Conservation (phyloP, 2,329 filamentous ascomycete genomes). For the Exophiala oligosperma region DNA sequence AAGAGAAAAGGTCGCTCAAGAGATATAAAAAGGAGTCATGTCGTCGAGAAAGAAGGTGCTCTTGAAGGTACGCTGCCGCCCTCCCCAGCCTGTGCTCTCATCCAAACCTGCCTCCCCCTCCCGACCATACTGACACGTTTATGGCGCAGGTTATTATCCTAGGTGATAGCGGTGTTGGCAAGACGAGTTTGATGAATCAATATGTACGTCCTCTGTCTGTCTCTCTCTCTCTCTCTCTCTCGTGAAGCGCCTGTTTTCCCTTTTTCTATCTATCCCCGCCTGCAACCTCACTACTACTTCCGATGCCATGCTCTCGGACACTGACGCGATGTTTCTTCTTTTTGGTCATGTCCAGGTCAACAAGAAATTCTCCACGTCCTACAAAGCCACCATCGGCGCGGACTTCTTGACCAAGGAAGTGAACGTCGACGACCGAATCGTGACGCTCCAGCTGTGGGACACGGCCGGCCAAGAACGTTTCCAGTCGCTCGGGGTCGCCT, state of each 20-base stretch:
- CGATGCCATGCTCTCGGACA: too few relatives aligned
- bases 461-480: constrained; percentile 97
- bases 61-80: constrained; percentile 65
- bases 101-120: too few relatives aligned
- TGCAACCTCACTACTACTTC: background rate
- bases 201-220: constrained; percentile 67
- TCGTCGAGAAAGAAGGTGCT: constrained; percentile 86
- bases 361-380: constrained; percentile 99
- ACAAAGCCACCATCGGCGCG: constrained; percentile 98
- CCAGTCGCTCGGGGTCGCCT: constrained; percentile 93
- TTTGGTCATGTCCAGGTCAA: constrained; percentile 69
- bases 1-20: too few relatives aligned
- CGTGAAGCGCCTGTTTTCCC: too few relatives aligned
- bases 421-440: constrained; percentile 90
- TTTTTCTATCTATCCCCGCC: background rate
- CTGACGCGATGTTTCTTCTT: constrained; percentile 2
- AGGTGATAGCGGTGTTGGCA: constrained; percentile 97
- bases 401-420: constrained; percentile 99
- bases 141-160: constrained; percentile 86
- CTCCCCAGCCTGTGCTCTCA: background rate
- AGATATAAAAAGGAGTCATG: constrained; percentile 49
- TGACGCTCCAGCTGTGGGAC: constrained; percentile 99
- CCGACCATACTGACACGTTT: constrained; percentile 12
- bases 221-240: too few relatives aligned
- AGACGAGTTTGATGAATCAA: constrained; percentile 99